Evolutionary conservation across 805 yeast species (phyloP), one percentile per base, ranked within the genome.

Genomic region (Torulaspora maleeae): DNA sequence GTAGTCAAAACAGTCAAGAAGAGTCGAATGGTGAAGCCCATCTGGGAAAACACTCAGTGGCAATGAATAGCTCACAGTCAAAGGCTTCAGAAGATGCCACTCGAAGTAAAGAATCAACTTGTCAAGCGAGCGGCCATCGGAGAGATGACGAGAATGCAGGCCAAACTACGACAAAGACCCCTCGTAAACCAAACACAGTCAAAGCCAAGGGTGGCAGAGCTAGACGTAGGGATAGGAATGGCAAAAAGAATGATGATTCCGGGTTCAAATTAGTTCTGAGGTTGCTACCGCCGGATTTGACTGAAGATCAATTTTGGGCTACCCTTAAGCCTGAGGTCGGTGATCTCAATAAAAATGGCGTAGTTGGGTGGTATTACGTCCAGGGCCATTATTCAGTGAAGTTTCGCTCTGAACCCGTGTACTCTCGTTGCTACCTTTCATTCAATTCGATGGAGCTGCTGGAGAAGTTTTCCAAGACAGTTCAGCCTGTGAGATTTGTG

Each of bases 231-330:
- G 51, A 48, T 30, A 41, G 49, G 19, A 11, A 24, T 22, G 43
- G 51, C 12, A 28, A 30, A 29, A 42, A 38, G 22, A 40, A 43
- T 37, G 45, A 35, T 4, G 40, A 30, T 19, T 28, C 39, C 3
- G 49, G 50, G 3, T 45, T 48, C 22, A 69, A 63, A 47, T 44
- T 71, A 5, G 68, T 70, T 8, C 30, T 75, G 4, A 63, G 80
- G 34, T 50, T 67, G n/a, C 55, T 76, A 32, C 80, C 80, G 10
- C 76, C 79, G 2, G 55, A 60, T 40, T 53, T 70, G 42, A 59
- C 63, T 1, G 64, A 66, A 44, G 60, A 53, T 8, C 66, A 64
- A 44, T 73, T 72, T 50, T 48, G 54, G 35, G 50, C 48, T 12
- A 60, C 64, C 33, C 43, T 65, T 11, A 52, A 53, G 29, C 51